Evolutionary conservation across 371 early-diverging fungal species (phyloP), one percentile per base, ranked within the genome.

Genomic region (Circinella umbellata): DNA sequence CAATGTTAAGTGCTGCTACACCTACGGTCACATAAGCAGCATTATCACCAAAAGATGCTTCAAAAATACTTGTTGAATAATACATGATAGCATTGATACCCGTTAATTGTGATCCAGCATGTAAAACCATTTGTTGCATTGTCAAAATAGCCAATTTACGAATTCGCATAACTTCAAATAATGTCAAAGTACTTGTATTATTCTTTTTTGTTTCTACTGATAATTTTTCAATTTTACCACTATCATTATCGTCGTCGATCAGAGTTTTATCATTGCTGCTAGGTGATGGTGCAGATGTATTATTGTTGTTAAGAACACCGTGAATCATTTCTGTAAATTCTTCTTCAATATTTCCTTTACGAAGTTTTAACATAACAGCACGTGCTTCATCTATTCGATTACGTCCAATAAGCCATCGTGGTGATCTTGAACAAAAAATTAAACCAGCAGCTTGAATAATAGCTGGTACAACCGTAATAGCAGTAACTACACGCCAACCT

Each of bases 51-150:
- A 84, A 84, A 1, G 80, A 76, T 3, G 37, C 51, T 62, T 76
- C 75, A 81, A 87, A 61, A 80, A 90, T 69, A 85, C 89, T 80
- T 4, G 93, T 91, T 8, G 95, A 95, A 76, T 92, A 96, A 71
- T 91, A 88, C 73, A 91, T 83, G 70, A 94, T 87, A 66, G 90
- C 95, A 72, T 95, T 95, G 84, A 98, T 93, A 46, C 95, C 96
- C 39, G 91, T 88, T 11, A 93, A 81, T 75, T 96, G 96, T 73
- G 96, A 96, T 17, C 76, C 69, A 6, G 79, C 75, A 57, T 88
- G 87, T 20, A 89, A 67, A 27, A 84, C 84, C 73, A 94, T 92
- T 75, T 88, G 74, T 64, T 77, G 76, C 55, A 83, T 54, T 13
- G 73, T 69, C 34, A 83, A 48, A 10, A 67, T 46, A 39, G 72